Evolutionary conservation across 768 basidiomycete genomes (phyloP), one percentile per base, ranked within the genome.

Genomic region (Termitomyces sp.): DNA sequence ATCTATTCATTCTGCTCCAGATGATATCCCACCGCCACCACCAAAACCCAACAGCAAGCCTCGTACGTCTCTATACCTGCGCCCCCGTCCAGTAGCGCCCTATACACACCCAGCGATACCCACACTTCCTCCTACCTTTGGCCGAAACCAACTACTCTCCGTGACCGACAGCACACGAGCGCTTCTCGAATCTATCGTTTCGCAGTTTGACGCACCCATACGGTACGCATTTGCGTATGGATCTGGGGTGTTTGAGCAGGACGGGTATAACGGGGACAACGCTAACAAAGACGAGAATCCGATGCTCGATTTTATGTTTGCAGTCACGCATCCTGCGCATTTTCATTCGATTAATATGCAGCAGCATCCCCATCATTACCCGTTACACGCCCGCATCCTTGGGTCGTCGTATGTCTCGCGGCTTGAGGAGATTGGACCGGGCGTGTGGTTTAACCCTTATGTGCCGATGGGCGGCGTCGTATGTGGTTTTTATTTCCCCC

Each of bases 161-260:
- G 91, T 93, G 8, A 77, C 89, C 12, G 85, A 86, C 65, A 84
- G 87, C 24, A 93, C 87, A 2, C 82, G 91, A 4, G 85, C 88
- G 3, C 74, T 93, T 24, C 78, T 96, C 15, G 90, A 94, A 65
- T 76, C 79, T 56, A 86, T 98, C 54, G 86, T 97, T 34, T 74
- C 75, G 14, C 77, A 83, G 46, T 96, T 98, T 64, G 80, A 92
- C 41, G 91, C 92, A 0, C 95, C 95, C 10, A 90, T 98, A 47
- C 86, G 95, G 21, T 98, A 96, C 75, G 97, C 95, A 0, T 94
- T 98, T 66, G 97, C 97, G 0, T 99, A 98, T 66, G 97, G 97
- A 12, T 93, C 89, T 2, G 97, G 96, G 0, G 94, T 98, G 2
- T 97, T 97, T 62, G 84, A 90, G 64, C 97, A 99, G 70, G 85